These are phyloP conservation scores for Tricharina praecox DNA, from an alignment of 495 filamentous ascomycete genomes.

Conservation along the genomic window DNA sequence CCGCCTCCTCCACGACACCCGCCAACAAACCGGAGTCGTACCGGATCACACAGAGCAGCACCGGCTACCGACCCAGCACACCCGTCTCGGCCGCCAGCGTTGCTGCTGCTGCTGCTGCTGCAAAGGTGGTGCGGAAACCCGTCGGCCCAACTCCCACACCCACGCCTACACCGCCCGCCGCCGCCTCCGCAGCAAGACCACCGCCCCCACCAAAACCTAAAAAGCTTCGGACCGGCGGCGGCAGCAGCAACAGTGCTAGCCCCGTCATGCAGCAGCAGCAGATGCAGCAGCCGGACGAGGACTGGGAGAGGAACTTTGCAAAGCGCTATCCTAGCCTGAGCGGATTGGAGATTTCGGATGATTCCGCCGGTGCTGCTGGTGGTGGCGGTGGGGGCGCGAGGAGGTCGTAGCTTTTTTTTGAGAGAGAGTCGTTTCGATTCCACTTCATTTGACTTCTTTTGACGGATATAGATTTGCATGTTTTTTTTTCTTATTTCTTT, in stretches of 20 bases:
- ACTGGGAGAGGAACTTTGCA: slow-evolving; percentile 53
- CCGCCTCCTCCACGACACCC: not conserved
- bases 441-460: no score
- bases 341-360: slow-evolving; percentile 36
- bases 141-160: slow-evolving; percentile 1
- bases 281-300: slow-evolving; percentile 29
- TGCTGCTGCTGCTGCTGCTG: not conserved
- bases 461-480: no score
- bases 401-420: no score
- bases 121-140: slow-evolving; percentile 4
- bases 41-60: not conserved
- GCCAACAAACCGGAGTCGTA: not conserved
- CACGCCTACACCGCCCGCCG: slow-evolving; percentile 24
- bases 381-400: no score
- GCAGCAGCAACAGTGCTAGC: not conserved
- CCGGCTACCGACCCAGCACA: not conserved
- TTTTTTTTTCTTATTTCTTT: no score
- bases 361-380: no score
- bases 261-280: not conserved
- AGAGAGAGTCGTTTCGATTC: no score
- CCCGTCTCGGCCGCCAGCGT: not conserved
- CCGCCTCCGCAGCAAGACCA: not conserved
- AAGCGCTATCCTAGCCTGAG: slow-evolving; percentile 51
- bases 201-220: slow-evolving; percentile 45
- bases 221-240: slow-evolving; percentile 35